phyloP scores from a whole-genome alignment of 129 eudicot species.

The Pulicaria dysenterica region DNA sequence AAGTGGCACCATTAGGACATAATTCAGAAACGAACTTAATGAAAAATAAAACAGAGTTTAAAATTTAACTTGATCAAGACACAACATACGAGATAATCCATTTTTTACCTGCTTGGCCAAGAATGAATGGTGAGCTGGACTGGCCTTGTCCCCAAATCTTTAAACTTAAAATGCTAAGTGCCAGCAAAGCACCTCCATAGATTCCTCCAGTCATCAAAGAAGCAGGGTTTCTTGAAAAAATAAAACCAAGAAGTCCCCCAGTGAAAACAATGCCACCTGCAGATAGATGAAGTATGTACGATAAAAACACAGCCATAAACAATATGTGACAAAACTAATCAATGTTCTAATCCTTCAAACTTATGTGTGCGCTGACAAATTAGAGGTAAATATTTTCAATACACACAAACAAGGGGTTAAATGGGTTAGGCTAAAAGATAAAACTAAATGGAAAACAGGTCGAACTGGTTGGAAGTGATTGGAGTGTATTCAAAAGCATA shows the following conservation, averaged over 20 bases:
- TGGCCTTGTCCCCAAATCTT: slow-evolving; percentile 93
- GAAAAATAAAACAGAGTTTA: neutral
- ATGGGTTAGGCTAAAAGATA: neutral
- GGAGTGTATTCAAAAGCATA: neutral
- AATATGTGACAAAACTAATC: neutral
- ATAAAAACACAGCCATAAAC: neutral
- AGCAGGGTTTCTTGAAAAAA: slow-evolving; percentile 60
- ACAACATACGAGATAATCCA: neutral
- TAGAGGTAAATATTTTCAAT: neutral
- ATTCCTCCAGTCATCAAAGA: slow-evolving; percentile 58
- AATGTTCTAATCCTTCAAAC: neutral
- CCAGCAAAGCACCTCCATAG: slow-evolving; percentile 78
- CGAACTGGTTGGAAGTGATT: neutral
- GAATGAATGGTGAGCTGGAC: slow-evolving; percentile 74
- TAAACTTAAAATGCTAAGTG: slow-evolving; percentile 69
- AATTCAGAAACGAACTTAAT: neutral
- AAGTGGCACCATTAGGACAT: neutral
- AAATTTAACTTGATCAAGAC: neutral
- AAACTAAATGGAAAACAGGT: neutral
- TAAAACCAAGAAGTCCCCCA: slow-evolving; percentile 27
- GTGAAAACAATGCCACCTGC: slow-evolving; percentile 28
- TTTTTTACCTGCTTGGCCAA: slow-evolving; percentile 86
- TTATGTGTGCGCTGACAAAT: neutral
- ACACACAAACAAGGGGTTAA: neutral
- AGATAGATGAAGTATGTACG: neutral